These are phyloP conservation scores for Suhomyces ambrosiae DNA, from an alignment of 1,139 yeast species.

Conservation along the genomic window DNA sequence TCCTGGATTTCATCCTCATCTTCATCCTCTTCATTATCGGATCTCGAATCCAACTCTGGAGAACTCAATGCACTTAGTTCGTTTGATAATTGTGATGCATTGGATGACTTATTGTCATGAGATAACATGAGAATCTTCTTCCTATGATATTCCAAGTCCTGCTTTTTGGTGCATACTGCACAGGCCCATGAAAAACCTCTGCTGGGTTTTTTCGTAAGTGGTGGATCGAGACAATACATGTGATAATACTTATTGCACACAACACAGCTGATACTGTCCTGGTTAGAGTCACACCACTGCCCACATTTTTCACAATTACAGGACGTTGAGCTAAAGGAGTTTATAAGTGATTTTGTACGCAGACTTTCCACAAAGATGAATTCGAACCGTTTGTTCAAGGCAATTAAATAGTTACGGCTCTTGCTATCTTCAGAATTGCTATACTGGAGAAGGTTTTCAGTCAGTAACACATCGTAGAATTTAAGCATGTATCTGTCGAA, in stretches of 20 bases:
- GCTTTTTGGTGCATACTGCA: conserved; percentile 65
- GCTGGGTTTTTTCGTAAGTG: conserved; percentile 74
- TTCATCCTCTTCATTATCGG: conserved; percentile 9
- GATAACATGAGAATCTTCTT: conserved; percentile 46
- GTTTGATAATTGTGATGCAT: conserved; percentile 34
- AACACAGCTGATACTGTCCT: conserved; percentile 82
- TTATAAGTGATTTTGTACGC: conserved; percentile 62
- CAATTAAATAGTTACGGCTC: conserved; percentile 56
- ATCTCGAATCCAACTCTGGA: conserved; percentile 6
- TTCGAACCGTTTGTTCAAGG: conserved; percentile 67
- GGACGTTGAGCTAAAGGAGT: conserved; percentile 57
- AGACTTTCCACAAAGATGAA: conserved; percentile 79
- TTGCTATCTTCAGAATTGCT: conserved; percentile 56
- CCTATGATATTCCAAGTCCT: conserved; percentile 40
- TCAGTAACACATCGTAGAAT: conserved; percentile 68
- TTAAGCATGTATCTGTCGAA: conserved; percentile 86
- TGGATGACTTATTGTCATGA: conserved; percentile 46
- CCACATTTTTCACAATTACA: conserved; percentile 70
- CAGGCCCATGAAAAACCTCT: conserved; percentile 96
- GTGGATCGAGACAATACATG: conserved; percentile 86
- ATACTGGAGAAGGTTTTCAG: conserved; percentile 51
- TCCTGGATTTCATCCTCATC: conserved; percentile 10
- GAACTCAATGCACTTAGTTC: conserved; percentile 29
- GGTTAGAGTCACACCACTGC: conserved; percentile 74
- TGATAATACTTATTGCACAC: conserved; percentile 73